Evolutionary conservation across 345 rosid genomes (phyloP).

Genomic region (Fremontodendron californicum): DNA sequence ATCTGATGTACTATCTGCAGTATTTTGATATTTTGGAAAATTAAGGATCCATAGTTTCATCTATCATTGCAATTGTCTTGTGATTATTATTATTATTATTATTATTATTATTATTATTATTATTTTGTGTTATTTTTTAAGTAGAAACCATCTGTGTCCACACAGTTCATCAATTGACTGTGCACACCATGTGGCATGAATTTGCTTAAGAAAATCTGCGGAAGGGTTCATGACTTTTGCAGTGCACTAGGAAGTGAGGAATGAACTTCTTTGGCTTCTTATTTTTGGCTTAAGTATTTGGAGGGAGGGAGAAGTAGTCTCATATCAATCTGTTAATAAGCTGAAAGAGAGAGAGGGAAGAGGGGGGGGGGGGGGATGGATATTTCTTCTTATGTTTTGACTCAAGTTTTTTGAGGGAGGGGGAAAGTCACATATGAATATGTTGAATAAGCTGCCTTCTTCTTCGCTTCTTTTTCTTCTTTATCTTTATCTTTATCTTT

Average conservation of each 20-base stretch:
- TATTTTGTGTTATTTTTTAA: not conserved
- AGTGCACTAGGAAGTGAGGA: not conserved
- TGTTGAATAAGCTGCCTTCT: conserved; percentile 9
- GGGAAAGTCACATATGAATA: not conserved
- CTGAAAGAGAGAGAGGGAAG: not conserved
- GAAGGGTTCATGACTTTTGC: conserved; percentile 3
- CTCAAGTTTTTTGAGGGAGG: not conserved
- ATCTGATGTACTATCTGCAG: not conserved
- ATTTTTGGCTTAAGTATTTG: not conserved
- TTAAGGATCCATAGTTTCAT: not conserved
- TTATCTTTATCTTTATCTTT: not conserved
- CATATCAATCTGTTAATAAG: not conserved
- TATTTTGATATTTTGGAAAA: not conserved
- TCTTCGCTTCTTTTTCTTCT: not conserved
- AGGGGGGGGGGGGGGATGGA: not conserved
- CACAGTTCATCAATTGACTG: not conserved
- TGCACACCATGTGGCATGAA: not conserved
- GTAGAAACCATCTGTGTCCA: not conserved
- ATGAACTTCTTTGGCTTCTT: not conserved
- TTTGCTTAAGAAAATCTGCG: not conserved
- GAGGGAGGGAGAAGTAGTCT: not conserved
- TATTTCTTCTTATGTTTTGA: not conserved
- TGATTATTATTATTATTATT: not conserved
- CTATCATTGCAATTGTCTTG: not conserved
- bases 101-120: not conserved